Percentiles rank a stretch among this genome's conserved stretches.
Conservation (phyloP, 129 eudicot species). For the Silybum marianum region DNA sequence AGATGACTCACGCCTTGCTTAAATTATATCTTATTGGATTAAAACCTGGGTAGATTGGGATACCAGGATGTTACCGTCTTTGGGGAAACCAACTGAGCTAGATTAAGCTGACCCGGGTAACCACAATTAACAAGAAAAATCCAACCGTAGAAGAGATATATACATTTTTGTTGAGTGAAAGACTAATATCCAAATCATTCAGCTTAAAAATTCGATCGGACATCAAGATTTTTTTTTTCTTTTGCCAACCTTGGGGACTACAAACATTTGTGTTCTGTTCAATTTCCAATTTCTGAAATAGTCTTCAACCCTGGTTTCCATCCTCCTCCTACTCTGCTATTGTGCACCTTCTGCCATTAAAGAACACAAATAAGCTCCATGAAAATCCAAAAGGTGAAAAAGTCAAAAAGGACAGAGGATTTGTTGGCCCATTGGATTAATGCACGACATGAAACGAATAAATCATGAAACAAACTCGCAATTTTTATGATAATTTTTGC, state of each 20-base stretch:
- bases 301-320: conserved; percentile 64
- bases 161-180: neutral
- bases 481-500: neutral
- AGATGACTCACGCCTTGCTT: too few relatives aligned
- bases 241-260: neutral
- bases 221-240: too few relatives aligned
- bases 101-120: too few relatives aligned
- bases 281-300: conserved; percentile 51
- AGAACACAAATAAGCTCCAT: neutral
- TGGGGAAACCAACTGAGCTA: too few relatives aligned
- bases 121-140: too few relatives aligned
- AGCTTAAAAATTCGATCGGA: too few relatives aligned
- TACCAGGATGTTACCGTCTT: too few relatives aligned
- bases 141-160: neutral
- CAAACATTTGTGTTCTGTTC: neutral
- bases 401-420: neutral
- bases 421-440: neutral
- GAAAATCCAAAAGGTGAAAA: neutral
- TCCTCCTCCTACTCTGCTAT: conserved; percentile 24
- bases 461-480: neutral
- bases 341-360: neutral
- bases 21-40: too few relatives aligned
- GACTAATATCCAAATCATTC: neutral
- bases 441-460: neutral
- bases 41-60: too few relatives aligned